Evolutionary conservation across 495 filamentous ascomycete genomes (phyloP), one percentile per base, ranked within the genome.

Genomic region (Penicillium dipodomyicola): DNA sequence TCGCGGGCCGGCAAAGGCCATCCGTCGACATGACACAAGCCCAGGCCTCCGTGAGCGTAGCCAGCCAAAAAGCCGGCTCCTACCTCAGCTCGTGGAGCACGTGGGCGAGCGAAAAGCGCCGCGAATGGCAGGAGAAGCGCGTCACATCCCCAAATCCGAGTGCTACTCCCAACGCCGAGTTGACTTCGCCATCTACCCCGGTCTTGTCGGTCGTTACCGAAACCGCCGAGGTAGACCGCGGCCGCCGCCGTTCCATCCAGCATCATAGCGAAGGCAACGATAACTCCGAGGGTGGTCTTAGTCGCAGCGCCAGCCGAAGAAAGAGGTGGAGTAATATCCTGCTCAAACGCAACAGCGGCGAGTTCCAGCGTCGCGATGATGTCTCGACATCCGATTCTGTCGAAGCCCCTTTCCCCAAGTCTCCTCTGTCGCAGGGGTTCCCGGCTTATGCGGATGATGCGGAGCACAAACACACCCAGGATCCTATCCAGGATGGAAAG

Each of bases 1-100:
- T 73, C 37, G 55, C 60, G 2, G 40, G 37, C 20, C 72, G 72
- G 20, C 70, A 70, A 60, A 75, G 69, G 22, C 78, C 80, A 22
- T 63, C 74, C 8, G 63, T 76, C 37, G 88, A 94, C 59, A 64
- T 86, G 12, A 72, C 75, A 10, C 82, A 86, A 60, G 84, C 87
- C 1, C 88, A 90, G 70, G 83, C 86, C 46, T 80, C 86, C 5
- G 81, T 85, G 14, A 80, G 78, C 54, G 84, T 84, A 2, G 89
- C 88, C 0, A 75, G 87, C 10, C 81, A 85, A 59, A 87, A 86
- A 59, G 93, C 93, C 10, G 82, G 90, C 17, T 88, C 93, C 5
- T 98, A 96, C 63, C 79, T 98, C 46, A 92, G 87, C 48, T 95
- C 91, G 25, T 97, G 95, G 95, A 87, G 92, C n/a, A 75, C 84